These are phyloP conservation scores for Ustilago nuda DNA, from an alignment of 1,284 basidiomycete species.

Conservation along the genomic window DNA sequence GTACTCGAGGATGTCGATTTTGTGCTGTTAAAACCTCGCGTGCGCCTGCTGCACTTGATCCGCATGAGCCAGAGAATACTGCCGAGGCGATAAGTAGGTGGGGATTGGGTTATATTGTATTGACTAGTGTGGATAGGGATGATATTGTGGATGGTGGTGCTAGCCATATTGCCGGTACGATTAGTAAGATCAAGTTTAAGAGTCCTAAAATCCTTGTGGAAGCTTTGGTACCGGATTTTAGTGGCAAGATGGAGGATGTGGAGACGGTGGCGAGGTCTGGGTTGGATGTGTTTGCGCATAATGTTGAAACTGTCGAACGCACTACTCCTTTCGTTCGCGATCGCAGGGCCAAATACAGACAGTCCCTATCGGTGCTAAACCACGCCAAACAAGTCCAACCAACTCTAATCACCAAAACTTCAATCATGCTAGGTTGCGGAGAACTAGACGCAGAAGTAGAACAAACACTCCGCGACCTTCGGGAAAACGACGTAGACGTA, in stretches of 20 bases:
- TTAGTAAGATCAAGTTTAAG: slow-evolving; percentile 91
- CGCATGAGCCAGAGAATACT: slow-evolving; percentile 97
- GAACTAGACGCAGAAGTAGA: slow-evolving; percentile 87
- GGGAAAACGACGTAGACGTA: slow-evolving; percentile 89
- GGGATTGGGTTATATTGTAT: slow-evolving; percentile 97
- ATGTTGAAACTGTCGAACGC: slow-evolving; percentile 93
- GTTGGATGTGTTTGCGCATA: slow-evolving; percentile 97
- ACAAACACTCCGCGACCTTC: slow-evolving; percentile 85
- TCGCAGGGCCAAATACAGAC: slow-evolving; percentile 89
- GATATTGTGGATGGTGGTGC: slow-evolving; percentile 93
- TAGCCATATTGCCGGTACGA: slow-evolving; percentile 92
- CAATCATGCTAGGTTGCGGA: slow-evolving; percentile 98
- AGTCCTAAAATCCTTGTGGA: slow-evolving; percentile 96
- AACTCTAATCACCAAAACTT: slow-evolving; percentile 93
- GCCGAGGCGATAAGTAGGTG: slow-evolving; percentile 98
- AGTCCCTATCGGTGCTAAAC: slow-evolving; percentile 85
- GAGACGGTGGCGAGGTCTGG: slow-evolving; percentile 87
- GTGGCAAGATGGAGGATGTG: slow-evolving; percentile 81
- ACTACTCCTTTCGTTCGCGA: slow-evolving; percentile 95
- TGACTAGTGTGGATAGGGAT: slow-evolving; percentile 96
- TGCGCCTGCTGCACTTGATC: slow-evolving; percentile 88
- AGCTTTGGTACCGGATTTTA: slow-evolving; percentile 95
- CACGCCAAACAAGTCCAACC: slow-evolving; percentile 75
- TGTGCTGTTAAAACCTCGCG: slow-evolving; percentile 96
- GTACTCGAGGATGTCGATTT: slow-evolving; percentile 96